phyloP scores from a whole-genome alignment of 2,329 filamentous ascomycete species.

The Talaromyces sp. region DNA sequence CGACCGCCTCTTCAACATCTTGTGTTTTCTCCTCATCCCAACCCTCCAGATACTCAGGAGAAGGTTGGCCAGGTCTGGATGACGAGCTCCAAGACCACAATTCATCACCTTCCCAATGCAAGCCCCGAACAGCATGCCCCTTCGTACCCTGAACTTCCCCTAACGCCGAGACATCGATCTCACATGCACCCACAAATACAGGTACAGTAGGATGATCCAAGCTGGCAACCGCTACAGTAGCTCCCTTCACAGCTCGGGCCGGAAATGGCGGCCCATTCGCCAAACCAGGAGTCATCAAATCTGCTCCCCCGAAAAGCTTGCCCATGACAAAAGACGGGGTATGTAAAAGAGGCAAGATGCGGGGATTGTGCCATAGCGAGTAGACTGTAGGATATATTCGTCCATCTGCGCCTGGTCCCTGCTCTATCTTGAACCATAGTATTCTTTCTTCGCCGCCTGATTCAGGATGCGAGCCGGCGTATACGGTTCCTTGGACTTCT shows the following conservation, averaged over 20 bases:
- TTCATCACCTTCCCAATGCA: constrained; percentile 68
- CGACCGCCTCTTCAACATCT: constrained; percentile 32
- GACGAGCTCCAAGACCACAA: constrained; percentile 61
- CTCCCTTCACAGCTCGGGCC: constrained; percentile 54
- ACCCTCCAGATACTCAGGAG: constrained; percentile 53
- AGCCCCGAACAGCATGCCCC: constrained; percentile 61
- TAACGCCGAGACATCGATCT: constrained; percentile 58
- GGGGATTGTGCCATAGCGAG: constrained; percentile 62
- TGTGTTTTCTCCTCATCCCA: constrained; percentile 42
- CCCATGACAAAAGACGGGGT: constrained; percentile 57
- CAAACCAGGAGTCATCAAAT: constrained; percentile 66
- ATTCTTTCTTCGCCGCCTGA: constrained; percentile 52
- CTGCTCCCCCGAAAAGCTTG: constrained; percentile 62
- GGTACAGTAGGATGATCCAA: constrained; percentile 59
- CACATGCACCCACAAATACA: constrained; percentile 61
- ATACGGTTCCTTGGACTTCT: constrained; percentile 60
- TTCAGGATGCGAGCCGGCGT: constrained; percentile 57
- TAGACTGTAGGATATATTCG: constrained; percentile 54
- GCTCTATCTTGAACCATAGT: constrained; percentile 62
- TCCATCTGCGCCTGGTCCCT: constrained; percentile 43
- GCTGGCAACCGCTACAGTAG: constrained; percentile 61
- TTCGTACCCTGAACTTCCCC: constrained; percentile 56
- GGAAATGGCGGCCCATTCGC: constrained; percentile 63
- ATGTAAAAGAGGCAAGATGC: constrained; percentile 60
- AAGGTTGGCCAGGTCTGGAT: constrained; percentile 50